Evolutionary conservation across 129 eudicot species (phyloP).

Genomic region (Rutidosis leptorrhynchoides): DNA sequence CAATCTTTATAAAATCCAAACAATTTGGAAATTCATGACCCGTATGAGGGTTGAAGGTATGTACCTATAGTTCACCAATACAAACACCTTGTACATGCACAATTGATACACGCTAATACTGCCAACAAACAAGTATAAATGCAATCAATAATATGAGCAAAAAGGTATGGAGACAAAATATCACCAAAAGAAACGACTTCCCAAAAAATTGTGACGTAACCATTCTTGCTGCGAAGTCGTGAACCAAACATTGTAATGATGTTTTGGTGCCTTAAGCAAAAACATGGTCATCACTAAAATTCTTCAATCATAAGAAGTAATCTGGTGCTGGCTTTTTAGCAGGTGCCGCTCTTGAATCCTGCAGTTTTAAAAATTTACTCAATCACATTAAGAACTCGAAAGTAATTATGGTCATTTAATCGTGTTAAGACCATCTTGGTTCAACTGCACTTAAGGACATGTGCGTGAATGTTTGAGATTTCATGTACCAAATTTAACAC

Average conservation of each 20-base stretch:
- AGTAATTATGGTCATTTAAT: not conserved
- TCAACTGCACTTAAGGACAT: not conserved
- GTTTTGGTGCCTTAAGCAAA: slow-evolving; percentile 1
- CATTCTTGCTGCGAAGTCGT: not conserved
- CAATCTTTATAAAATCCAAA: slow-evolving; percentile 4
- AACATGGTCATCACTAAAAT: not conserved
- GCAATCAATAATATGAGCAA: slow-evolving; percentile 17
- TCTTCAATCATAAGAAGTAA: slow-evolving; percentile 55
- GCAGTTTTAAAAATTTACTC: slow-evolving; percentile 18
- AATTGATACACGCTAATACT: slow-evolving; percentile 20
- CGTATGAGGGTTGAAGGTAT: not conserved
- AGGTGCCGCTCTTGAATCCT: slow-evolving; percentile 84
- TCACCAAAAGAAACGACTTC: not conserved
- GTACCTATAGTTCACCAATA: slow-evolving; percentile 14
- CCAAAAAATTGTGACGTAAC: not conserved
- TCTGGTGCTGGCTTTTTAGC: slow-evolving; percentile 72
- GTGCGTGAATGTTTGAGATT: not conserved
- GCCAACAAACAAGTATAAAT: slow-evolving; percentile 9
- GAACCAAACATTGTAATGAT: not conserved
- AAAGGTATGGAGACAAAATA: not conserved
- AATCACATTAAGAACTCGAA: not conserved
- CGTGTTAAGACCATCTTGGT: not conserved
- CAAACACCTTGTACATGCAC: slow-evolving; percentile 21
- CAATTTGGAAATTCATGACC: not conserved
- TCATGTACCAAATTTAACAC: not conserved